phyloP scores from a whole-genome alignment of 345 rosid species.

The Citrus glauca region DNA sequence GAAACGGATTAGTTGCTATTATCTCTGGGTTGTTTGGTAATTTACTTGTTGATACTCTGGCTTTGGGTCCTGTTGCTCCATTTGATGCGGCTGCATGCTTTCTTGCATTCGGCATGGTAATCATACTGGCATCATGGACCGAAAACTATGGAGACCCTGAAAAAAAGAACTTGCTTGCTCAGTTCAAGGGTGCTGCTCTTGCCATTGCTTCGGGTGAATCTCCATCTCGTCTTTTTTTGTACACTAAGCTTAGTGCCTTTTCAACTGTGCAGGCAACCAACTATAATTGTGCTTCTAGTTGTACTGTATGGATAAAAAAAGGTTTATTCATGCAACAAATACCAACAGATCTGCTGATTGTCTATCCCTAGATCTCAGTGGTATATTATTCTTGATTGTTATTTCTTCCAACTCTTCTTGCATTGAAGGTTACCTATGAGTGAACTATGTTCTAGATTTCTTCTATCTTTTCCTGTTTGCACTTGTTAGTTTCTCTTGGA shows the following conservation, averaged over 20 bases:
- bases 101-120: slow-evolving; percentile 63
- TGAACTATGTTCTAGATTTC: neutral
- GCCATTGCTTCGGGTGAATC: slow-evolving; percentile 66
- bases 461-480: neutral
- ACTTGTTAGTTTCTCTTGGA: neutral
- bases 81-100: slow-evolving; percentile 75
- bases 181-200: slow-evolving; percentile 60
- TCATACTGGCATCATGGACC: slow-evolving; percentile 56
- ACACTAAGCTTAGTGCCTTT: neutral
- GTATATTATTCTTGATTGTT: neutral
- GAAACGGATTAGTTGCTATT: slow-evolving; percentile 67
- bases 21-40: slow-evolving; percentile 60
- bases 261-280: neutral
- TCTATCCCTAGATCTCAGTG: neutral
- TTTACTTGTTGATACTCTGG: slow-evolving; percentile 50
- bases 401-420: neutral
- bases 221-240: neutral
- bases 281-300: neutral
- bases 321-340: neutral
- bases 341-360: neutral
- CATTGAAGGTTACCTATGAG: neutral
- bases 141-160: slow-evolving; percentile 71
- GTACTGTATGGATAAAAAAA: no score
- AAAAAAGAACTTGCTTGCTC: slow-evolving; percentile 55
- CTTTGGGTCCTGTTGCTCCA: slow-evolving; percentile 66